Conservation (phyloP, 345 rosid genomes). For the Arabidopsis thaliana region DNA sequence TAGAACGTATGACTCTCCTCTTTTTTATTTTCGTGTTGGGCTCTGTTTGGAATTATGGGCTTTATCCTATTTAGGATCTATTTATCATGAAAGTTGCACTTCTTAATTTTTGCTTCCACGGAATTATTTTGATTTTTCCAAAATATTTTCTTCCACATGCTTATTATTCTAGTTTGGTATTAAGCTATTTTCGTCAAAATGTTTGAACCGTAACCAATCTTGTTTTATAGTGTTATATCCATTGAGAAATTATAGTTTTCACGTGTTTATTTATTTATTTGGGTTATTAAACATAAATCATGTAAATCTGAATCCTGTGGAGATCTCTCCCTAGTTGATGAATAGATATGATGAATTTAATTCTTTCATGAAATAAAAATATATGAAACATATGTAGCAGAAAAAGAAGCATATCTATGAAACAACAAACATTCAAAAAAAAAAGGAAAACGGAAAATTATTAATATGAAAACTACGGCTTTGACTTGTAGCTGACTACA, state of each 20-base stretch:
- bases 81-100: constrained; percentile 5
- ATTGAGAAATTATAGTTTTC: neutral
- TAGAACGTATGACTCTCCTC: constrained; percentile 11
- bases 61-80: constrained; percentile 4
- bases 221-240: neutral
- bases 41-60: constrained; percentile 20
- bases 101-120: neutral
- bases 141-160: neutral
- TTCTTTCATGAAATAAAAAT: constrained; percentile 35
- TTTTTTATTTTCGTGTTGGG: constrained; percentile 5
- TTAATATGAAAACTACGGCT: neutral
- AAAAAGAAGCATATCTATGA: constrained; percentile 21
- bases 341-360: constrained; percentile 29
- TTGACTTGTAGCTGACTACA: constrained; percentile 47
- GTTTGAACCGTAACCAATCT: neutral
- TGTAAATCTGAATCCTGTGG: constrained; percentile 11
- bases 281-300: neutral
- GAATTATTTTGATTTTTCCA: constrained; percentile 1
- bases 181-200: neutral
- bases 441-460: neutral
- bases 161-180: neutral
- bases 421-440: constrained; percentile 3
- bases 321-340: constrained; percentile 20
- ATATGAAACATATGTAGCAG: constrained; percentile 38
- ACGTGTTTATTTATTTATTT: too few relatives aligned